Evolutionary conservation across 2,329 filamentous ascomycete species (phyloP).

Genomic region (Decorospora gaudefroyi): DNA sequence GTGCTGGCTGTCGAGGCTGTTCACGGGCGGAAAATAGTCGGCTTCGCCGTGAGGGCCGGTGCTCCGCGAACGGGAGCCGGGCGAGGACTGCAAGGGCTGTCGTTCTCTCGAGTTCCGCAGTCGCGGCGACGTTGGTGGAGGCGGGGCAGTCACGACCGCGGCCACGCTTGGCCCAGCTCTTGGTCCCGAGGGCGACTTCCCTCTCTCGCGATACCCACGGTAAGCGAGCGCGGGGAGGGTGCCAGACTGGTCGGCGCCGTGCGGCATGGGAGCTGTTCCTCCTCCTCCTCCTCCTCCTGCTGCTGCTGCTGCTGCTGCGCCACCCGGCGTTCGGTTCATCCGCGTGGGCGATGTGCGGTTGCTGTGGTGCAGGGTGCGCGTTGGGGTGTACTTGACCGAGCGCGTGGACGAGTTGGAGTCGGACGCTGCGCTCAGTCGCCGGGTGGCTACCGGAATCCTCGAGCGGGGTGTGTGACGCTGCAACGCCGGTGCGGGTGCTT

Average conservation of each 20-base stretch:
- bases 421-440: constrained; percentile 42
- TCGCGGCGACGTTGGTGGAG: constrained; percentile 40
- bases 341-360: constrained; percentile 37
- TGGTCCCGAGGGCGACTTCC: constrained; percentile 34
- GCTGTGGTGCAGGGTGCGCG: constrained; percentile 27
- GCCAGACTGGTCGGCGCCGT: constrained; percentile 22
- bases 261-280: constrained; percentile 10
- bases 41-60: constrained; percentile 28
- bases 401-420: constrained; percentile 44
- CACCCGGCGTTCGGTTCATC: constrained; percentile 24
- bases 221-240: constrained; percentile 38
- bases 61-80: constrained; percentile 25
- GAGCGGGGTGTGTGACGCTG: constrained; percentile 39
- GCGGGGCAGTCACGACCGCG: constrained; percentile 39
- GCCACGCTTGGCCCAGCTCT: constrained; percentile 33
- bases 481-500: constrained; percentile 18
- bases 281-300: too few relatives aligned
- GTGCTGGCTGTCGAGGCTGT: constrained; percentile 19
- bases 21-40: constrained; percentile 32
- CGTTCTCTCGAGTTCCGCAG: constrained; percentile 44
- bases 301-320: constrained; percentile 7
- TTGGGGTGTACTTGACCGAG: constrained; percentile 39
- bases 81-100: constrained; percentile 35
- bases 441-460: constrained; percentile 39
- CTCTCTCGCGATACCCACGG: constrained; percentile 40